phyloP scores from a whole-genome alignment of 257 asterid species.

The Verbena officinalis region DNA sequence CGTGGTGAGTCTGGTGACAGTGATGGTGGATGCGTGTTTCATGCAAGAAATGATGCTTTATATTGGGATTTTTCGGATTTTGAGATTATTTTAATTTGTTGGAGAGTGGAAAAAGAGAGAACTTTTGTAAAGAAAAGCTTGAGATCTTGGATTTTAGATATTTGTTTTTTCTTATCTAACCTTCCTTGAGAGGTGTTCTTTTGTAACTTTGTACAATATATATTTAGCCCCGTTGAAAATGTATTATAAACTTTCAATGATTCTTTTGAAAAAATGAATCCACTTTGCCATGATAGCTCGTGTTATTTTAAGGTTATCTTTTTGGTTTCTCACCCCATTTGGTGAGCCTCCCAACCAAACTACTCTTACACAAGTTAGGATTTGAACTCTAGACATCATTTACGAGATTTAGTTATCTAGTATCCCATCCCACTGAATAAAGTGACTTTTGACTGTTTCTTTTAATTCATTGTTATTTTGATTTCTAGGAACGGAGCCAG shows the following conservation, averaged over 20 bases:
- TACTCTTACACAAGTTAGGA: too few species aligned
- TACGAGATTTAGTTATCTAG: too few species aligned
- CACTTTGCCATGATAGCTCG: too few species aligned
- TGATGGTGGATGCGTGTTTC: neutral
- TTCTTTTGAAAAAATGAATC: too few species aligned
- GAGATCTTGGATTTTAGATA: neutral
- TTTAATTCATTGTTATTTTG: too few species aligned
- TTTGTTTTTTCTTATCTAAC: neutral
- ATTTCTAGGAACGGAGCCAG: too few species aligned
- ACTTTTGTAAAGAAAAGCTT: neutral
- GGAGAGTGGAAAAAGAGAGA: neutral
- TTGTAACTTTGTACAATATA: neutral
- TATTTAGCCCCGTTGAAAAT: neutral
- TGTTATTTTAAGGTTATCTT: too few species aligned
- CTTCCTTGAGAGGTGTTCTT: constrained; percentile 6
- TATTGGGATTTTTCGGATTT: neutral
- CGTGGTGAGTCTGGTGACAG: neutral
- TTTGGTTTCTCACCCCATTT: too few species aligned
- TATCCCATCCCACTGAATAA: too few species aligned
- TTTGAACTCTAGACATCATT: too few species aligned
- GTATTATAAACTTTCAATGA: neutral
- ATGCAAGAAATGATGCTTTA: neutral
- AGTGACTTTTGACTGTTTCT: too few species aligned
- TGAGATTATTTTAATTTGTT: constrained; percentile 1
- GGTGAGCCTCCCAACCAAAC: too few species aligned